A percentile compares a stretch with the other conserved stretches of the same genome.
Evolutionary conservation across 495 filamentous ascomycete species (phyloP).

Genomic region (Amniculicola lignicola): DNA sequence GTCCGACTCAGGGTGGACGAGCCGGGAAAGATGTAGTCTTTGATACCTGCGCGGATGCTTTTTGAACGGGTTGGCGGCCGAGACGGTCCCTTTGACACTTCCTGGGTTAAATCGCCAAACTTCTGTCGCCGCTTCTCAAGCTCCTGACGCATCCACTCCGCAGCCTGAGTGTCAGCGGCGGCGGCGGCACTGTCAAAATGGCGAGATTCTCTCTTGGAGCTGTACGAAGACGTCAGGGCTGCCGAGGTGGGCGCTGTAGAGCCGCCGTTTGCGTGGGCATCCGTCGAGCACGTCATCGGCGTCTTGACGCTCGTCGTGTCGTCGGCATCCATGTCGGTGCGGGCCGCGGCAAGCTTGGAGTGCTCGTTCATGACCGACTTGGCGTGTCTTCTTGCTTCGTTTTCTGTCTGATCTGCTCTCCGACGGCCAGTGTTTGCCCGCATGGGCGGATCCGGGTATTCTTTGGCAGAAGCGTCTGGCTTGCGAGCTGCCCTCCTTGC

Average conservation of each 20-base stretch:
- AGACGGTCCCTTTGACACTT: slow-evolving; percentile 2
- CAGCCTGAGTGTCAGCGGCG: slow-evolving; percentile 30
- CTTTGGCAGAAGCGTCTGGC: slow-evolving; percentile 9
- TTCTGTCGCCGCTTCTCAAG: slow-evolving; percentile 36
- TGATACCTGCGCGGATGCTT: slow-evolving; percentile 33
- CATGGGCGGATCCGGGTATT: slow-evolving; percentile 12
- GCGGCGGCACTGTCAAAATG: slow-evolving; percentile 27
- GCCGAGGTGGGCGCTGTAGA: slow-evolving; percentile 43
- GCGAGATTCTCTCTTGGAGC: slow-evolving; percentile 40
- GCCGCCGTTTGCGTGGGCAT: slow-evolving; percentile 23
- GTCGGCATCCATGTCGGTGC: slow-evolving; percentile 30
- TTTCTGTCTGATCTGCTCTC: slow-evolving; percentile 4
- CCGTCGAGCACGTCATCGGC: slow-evolving; percentile 38
- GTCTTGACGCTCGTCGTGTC: slow-evolving; percentile 27
- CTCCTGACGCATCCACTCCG: slow-evolving; percentile 40
- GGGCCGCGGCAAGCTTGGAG: slow-evolving; percentile 21
- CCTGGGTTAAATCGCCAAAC: slow-evolving; percentile 17
- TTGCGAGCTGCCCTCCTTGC: slow-evolving; percentile 15
- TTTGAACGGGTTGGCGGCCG: slow-evolving; percentile 30
- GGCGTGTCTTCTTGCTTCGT: neutral
- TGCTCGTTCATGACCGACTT: slow-evolving; percentile 20
- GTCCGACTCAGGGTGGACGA: slow-evolving; percentile 25
- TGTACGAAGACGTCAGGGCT: slow-evolving; percentile 35
- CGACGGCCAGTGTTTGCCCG: slow-evolving; percentile 31
- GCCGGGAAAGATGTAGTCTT: slow-evolving; percentile 38